Evolutionary conservation across 352 stramenopile genomes (phyloP).

Genomic region (Globisporangium sylvaticum): DNA sequence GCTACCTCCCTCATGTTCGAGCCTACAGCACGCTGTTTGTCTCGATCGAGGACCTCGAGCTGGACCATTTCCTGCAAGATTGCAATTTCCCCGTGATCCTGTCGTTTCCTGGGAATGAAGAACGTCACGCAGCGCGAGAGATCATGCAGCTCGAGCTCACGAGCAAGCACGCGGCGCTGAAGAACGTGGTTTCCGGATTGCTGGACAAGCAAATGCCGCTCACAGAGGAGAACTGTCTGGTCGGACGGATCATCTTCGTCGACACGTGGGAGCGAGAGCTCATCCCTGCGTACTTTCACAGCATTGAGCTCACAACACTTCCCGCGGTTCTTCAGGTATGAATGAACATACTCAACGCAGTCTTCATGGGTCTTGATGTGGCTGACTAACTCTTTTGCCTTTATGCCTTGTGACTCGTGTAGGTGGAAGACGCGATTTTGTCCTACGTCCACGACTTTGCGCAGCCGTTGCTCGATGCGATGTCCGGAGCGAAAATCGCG

Average conservation of each 20-base stretch:
- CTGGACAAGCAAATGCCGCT: slow-evolving; percentile 41
- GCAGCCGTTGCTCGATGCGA: slow-evolving; percentile 35
- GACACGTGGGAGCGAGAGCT: slow-evolving; percentile 39
- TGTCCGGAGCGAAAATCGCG: slow-evolving; percentile 9
- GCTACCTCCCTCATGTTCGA: slow-evolving; percentile 66
- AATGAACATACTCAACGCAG: neutral
- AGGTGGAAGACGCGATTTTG: slow-evolving; percentile 63
- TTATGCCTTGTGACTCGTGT: neutral
- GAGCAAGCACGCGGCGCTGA: slow-evolving; percentile 36
- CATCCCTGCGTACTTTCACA: slow-evolving; percentile 67
- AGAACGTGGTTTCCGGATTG: slow-evolving; percentile 25
- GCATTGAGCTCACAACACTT: slow-evolving; percentile 50
- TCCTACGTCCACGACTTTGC: slow-evolving; percentile 41
- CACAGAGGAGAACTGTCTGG: slow-evolving; percentile 25
- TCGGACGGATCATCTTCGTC: slow-evolving; percentile 49
- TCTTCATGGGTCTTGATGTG: neutral
- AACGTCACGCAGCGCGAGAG: slow-evolving; percentile 19
- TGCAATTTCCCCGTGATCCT: slow-evolving; percentile 78
- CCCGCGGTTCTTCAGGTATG: slow-evolving; percentile 67
- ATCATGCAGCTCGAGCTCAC: slow-evolving; percentile 31
- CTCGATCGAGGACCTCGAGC: slow-evolving; percentile 40
- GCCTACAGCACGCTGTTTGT: slow-evolving; percentile 58
- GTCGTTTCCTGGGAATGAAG: slow-evolving; percentile 29
- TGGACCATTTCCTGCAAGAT: slow-evolving; percentile 66
- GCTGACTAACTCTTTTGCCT: neutral